Evolutionary conservation across 148 eudicot species (phyloP).

Genomic region (Cornus kousa): DNA sequence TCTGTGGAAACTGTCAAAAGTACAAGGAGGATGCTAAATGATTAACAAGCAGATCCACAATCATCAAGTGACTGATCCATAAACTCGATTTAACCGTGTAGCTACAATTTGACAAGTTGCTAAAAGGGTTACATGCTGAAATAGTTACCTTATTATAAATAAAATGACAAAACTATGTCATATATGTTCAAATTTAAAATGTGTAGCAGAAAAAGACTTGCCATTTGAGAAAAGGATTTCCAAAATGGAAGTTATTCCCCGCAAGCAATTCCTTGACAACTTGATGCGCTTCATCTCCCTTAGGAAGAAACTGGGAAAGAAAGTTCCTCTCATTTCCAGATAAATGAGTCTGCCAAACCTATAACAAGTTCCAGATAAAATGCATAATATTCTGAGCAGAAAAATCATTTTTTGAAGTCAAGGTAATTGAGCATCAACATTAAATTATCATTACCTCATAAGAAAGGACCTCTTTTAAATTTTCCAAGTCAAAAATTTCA

Average conservation of each 20-base stretch:
- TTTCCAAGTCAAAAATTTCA: constrained; percentile 63
- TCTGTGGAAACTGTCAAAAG: not conserved
- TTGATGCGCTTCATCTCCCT: constrained; percentile 43
- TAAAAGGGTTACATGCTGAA: not conserved
- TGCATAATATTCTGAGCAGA: not conserved
- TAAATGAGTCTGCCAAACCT: constrained; percentile 80
- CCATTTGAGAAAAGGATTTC: constrained; percentile 76
- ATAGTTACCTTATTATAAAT: not conserved
- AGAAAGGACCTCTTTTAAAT: constrained; percentile 61
- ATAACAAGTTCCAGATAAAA: constrained; percentile 15
- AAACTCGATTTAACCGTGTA: not conserved
- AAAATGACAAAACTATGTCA: not conserved
- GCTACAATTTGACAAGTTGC: not conserved
- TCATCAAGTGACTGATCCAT: not conserved
- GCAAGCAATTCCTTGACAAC: constrained; percentile 61
- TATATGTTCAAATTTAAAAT: not conserved
- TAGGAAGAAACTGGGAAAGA: constrained; percentile 74
- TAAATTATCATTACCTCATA: constrained; percentile 49
- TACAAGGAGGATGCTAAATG: not conserved
- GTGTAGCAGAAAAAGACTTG: constrained; percentile 22
- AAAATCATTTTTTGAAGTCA: not conserved
- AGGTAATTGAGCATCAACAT: constrained; percentile 7
- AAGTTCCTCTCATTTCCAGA: constrained; percentile 63
- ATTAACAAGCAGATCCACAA: not conserved
- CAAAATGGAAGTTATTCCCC: constrained; percentile 71